phyloP scores from a whole-genome alignment of 169 alveolate species.

The Cryptosporidium felis region DNA sequence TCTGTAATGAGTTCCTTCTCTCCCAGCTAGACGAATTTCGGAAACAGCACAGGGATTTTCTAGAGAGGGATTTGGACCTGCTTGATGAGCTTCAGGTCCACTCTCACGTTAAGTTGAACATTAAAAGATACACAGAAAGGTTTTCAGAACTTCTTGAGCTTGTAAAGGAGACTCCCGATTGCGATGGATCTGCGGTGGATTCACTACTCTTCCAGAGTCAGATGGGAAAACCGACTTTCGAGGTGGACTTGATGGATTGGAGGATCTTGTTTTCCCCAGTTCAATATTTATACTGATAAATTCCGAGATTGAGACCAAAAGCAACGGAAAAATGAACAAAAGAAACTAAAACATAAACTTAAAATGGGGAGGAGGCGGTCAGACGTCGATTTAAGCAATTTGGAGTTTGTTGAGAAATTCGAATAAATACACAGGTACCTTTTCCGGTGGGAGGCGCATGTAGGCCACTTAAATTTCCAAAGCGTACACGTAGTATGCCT shows the following conservation, averaged over 20 bases:
- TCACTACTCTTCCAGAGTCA: background rate
- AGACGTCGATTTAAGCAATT: too few relatives aligned
- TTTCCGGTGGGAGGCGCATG: too few relatives aligned
- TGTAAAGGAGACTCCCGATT: background rate
- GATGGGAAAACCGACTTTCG: background rate
- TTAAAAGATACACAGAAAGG: background rate
- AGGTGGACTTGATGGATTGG: conserved; percentile 36
- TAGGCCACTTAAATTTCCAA: too few relatives aligned
- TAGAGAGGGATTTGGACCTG: background rate
- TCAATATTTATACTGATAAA: background rate
- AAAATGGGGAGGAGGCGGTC: too few relatives aligned
- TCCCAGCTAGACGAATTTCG: background rate
- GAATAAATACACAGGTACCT: too few relatives aligned
- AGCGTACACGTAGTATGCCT: too few relatives aligned
- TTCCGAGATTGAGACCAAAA: too few relatives aligned
- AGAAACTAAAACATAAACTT: too few relatives aligned
- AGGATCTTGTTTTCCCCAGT: background rate
- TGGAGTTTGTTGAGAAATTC: too few relatives aligned
- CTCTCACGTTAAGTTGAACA: background rate
- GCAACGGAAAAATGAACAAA: too few relatives aligned
- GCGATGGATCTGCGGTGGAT: background rate
- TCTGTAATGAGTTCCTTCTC: background rate
- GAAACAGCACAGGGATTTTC: background rate
- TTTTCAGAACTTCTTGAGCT: background rate
- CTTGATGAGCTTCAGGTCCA: conserved; percentile 28